Conservation (phyloP, 345 rosid species). For the Trapa bicornis region DNA sequence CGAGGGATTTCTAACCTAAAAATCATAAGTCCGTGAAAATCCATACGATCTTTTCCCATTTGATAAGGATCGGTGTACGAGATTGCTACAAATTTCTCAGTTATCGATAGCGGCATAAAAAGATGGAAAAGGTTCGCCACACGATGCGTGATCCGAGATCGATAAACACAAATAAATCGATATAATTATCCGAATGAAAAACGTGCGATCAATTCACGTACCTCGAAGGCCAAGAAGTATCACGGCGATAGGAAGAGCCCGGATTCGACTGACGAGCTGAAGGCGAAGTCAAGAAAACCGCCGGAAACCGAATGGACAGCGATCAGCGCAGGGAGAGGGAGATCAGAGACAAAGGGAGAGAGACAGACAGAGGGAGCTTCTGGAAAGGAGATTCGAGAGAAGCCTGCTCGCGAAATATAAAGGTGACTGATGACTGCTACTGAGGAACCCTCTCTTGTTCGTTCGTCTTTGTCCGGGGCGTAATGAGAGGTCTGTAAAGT, state of each 20-base stretch:
- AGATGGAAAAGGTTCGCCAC: not conserved
- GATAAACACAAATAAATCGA: not conserved
- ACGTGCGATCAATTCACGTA: conserved; percentile 1
- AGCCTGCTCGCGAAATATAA: conserved; percentile 1
- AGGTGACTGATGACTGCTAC: conserved; percentile 1
- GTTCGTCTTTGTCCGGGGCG: not conserved
- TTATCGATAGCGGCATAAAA: not conserved
- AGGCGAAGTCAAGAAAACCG: conserved; percentile 5
- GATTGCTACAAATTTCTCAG: not conserved
- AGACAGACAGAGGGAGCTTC: not conserved
- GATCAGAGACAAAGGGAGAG: not conserved
- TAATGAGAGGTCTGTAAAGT: not conserved
- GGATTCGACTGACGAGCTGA: not conserved
- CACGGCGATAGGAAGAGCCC: not conserved
- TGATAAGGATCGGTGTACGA: not conserved
- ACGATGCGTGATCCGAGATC: not conserved
- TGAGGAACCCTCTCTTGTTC: too few relatives aligned
- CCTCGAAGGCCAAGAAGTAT: conserved; percentile 4
- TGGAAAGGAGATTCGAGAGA: not conserved
- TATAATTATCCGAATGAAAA: not conserved
- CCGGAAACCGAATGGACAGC: conserved; percentile 1
- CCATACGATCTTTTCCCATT: not conserved
- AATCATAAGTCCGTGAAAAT: not conserved
- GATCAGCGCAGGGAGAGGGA: conserved; percentile 6
- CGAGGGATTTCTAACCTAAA: not conserved